Evolutionary conservation across 768 basidiomycete genomes (phyloP).

Genomic region (Suillus discolor): DNA sequence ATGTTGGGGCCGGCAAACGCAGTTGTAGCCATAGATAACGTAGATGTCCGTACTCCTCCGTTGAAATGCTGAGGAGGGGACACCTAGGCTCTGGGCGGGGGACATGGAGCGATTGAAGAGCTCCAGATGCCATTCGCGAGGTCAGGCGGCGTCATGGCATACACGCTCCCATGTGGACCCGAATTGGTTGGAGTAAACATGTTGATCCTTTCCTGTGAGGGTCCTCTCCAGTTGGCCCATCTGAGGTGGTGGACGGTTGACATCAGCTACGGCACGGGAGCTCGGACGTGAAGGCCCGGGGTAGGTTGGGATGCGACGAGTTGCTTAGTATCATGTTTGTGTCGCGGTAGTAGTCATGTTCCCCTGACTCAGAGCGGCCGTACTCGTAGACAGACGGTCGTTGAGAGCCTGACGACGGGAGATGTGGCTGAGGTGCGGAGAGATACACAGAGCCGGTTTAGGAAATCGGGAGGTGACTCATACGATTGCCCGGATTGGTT

Average conservation of each 20-base stretch:
- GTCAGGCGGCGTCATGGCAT: constrained; percentile 42
- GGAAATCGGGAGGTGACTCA: constrained; percentile 35
- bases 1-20: constrained; percentile 52
- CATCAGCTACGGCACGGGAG: constrained; percentile 31
- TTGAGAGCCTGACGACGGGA: constrained; percentile 37
- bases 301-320: constrained; percentile 34
- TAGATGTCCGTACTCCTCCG: constrained; percentile 45
- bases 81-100: constrained; percentile 31
- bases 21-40: constrained; percentile 64
- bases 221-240: constrained; percentile 25
- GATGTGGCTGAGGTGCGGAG: constrained; percentile 41
- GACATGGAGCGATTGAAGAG: constrained; percentile 40
- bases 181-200: constrained; percentile 38
- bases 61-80: constrained; percentile 35
- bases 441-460: constrained; percentile 23
- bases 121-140: constrained; percentile 49
- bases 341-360: constrained; percentile 55
- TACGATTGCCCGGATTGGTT: constrained; percentile 50
- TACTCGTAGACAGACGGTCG: constrained; percentile 45
- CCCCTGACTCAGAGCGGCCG: constrained; percentile 46
- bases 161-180: constrained; percentile 39
- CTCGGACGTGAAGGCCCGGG: constrained; percentile 32
- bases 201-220: constrained; percentile 41
- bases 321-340: constrained; percentile 45
- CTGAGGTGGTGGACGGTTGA: constrained; percentile 27